A percentile compares a stretch with the other conserved stretches of the same genome.
These are phyloP conservation scores for Tetramitus jugosus DNA, from an alignment of 208 protist species.

Conservation along the genomic window DNA sequence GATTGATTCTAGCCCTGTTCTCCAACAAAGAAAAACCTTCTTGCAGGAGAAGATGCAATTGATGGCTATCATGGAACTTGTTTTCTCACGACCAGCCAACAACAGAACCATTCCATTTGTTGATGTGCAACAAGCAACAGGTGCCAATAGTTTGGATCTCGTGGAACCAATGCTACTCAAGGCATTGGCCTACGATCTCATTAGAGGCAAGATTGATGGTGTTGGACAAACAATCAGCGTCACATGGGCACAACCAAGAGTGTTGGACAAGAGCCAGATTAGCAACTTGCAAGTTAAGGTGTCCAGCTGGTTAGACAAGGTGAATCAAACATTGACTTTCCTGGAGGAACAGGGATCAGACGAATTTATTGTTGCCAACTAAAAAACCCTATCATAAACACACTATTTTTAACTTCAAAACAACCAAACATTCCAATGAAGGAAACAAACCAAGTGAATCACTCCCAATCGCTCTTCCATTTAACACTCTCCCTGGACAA, in stretches of 20 bases:
- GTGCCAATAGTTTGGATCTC: conserved; percentile 29
- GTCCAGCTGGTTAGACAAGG: conserved; percentile 51
- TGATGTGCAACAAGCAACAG: conserved; percentile 37
- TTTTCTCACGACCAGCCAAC: conserved; percentile 82
- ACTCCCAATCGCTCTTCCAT: no score
- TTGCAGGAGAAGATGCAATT: conserved; percentile 75
- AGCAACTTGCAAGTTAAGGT: conserved; percentile 57
- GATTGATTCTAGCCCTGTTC: conserved; percentile 21
- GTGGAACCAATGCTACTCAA: conserved; percentile 87
- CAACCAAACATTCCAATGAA: no score
- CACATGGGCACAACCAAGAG: conserved; percentile 71
- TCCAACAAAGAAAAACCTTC: conserved; percentile 37
- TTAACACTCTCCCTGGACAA: no score
- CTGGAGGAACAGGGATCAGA: background rate
- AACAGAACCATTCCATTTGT: conserved; percentile 72
- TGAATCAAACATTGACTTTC: conserved; percentile 5
- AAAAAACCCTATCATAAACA: no score
- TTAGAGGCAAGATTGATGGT: conserved; percentile 83
- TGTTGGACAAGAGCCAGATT: conserved; percentile 65
- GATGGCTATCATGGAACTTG: conserved; percentile 83
- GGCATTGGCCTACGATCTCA: conserved; percentile 77
- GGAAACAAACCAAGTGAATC: no score
- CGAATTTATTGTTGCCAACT: background rate
- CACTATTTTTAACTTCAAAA: no score
- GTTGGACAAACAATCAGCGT: conserved; percentile 63